Evolutionary conservation across 2,329 filamentous ascomycete species (phyloP).

Genomic region (Penicillium sp.): DNA sequence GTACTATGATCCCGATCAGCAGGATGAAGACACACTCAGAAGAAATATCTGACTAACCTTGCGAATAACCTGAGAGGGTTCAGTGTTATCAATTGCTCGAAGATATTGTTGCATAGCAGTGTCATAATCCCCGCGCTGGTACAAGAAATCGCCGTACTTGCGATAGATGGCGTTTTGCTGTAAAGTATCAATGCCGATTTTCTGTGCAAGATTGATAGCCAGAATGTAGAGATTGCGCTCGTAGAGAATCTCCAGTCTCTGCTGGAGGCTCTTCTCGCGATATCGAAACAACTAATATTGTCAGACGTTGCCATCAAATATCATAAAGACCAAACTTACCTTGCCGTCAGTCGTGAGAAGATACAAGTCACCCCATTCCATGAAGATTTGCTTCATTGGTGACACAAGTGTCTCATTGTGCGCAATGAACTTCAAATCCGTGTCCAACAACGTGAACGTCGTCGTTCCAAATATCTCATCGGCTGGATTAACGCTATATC

Average conservation of each 20-base stretch:
- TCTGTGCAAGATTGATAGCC: constrained; percentile 90
- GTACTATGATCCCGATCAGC: constrained; percentile 56
- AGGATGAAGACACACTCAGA: not conserved
- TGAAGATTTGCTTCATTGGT: constrained; percentile 75
- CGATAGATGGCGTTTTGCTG: constrained; percentile 92
- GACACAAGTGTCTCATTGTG: constrained; percentile 84
- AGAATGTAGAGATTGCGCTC: constrained; percentile 89
- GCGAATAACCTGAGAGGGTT: constrained; percentile 92
- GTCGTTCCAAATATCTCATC: constrained; percentile 84
- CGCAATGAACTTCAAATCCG: constrained; percentile 83
- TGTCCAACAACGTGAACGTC: constrained; percentile 88
- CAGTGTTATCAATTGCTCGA: constrained; percentile 91
- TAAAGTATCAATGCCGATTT: constrained; percentile 72
- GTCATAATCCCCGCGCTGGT: constrained; percentile 94
- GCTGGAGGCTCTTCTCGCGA: constrained; percentile 84
- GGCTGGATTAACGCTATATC: constrained; percentile 70
- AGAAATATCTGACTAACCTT: constrained; percentile 58
- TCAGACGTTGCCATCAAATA: constrained; percentile 7
- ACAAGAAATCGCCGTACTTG: constrained; percentile 90
- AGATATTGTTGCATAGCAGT: constrained; percentile 99
- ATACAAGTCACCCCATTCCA: constrained; percentile 88
- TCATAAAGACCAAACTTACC: constrained; percentile 51
- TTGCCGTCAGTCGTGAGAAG: constrained; percentile 91
- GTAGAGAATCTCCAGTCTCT: constrained; percentile 90
- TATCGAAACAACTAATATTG: constrained; percentile 72